Base-by-base conservation (phyloP, 2,329 filamentous ascomycete genomes). In the Gaeumannomyces tritici region DNA sequence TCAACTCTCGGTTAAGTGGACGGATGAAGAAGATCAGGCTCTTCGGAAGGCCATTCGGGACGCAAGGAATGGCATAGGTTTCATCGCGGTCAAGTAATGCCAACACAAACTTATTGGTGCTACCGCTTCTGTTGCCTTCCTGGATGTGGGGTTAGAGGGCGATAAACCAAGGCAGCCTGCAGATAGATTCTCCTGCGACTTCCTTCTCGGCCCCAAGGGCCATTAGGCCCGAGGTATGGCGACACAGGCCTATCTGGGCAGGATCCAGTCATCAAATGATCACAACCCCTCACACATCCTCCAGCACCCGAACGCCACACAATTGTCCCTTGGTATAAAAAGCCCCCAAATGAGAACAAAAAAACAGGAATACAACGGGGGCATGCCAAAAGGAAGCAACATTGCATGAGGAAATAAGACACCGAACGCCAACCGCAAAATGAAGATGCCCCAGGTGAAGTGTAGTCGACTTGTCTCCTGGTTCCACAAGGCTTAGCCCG, bases 1-100 rank as follows among this genome's bases (percentile, higher is more conserved):
- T 71, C 74, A 87, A 65, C 75, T 89, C 47, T 84, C 79, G 67
- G 84, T 89, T 63, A 80, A 84, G 72, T 89, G 87, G 87, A 89
- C 86, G 12, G 86, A 89, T 68, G 75, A 72, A 0, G 87, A 89
- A 72, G 83, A 87, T 57, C 84, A 89, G 74, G 82, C 80, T 51
- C 75, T 89, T 66, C 82, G 78, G 69, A 78, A 75, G 69, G 86
- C 86, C 0, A 81, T 82, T 24, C 76, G 76, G 61, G 75, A 75
- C 58, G 86, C 87, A 11, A 79, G 86, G 59, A 79, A 83, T 47
- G 87, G 87, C 2, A 78, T 89, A 60, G 86, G 82, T 0, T 89
- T 89, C 69, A 75, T 89, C 60, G 78, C 77, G 1, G 84, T 89
- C 15, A 89, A 89, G 73, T 89, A 74, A 75, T n/a, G 15, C 35